Base-by-base conservation (phyloP, 805 yeast species). In the Candida manassasensis region DNA sequence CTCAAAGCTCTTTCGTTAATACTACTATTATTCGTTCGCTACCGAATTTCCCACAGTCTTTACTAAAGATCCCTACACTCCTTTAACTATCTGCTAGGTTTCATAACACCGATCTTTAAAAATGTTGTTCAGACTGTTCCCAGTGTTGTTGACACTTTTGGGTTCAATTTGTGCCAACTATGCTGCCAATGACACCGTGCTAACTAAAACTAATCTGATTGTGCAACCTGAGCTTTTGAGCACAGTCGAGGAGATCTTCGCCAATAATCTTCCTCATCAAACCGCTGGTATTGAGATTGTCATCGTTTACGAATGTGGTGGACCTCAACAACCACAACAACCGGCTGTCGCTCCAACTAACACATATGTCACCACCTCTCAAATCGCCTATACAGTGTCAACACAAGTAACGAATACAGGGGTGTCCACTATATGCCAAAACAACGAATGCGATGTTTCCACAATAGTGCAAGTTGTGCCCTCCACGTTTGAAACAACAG, bases 251-350 rank as follows among this genome's bases (percentile, higher is more conserved):
- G 38, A 48, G 3, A 44, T 48, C n/a, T 38, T 56, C 13, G 40
- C 47, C 9, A 41, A 40, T n/a, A 46, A 50, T 27, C 53, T 52
- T 7, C 26, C 35, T 6, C 39, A 43, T 13, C 22, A 41, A 18
- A 35, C 49, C 9, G 37, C 47, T 3, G 68, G 68, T 19, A 58
- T 62, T 21, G 49, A 51, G 11, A 37, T 62, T n/a, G 59, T 52
- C 2, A 50, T 61, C 30, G 63, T 58, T 11, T 53, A 59, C 34
- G 59, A 36, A 4, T 45, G 40, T 24, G 30, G 6, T 4, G 16
- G n/a, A 18, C 31, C 12, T 24, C 22, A 12, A 13, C 27, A 8
- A 15, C 21, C 26, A 13, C 24, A 11, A 28, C 30, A 4, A 19
- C 27, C 21, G 21, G 19, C 29, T 29, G 18, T 17, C 14, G 37